Percentiles rank a stretch among this genome's conserved stretches.
These are phyloP conservation scores for Globisporangium radiosum DNA, from an alignment of 352 stramenopile genomes.

Conservation along the genomic window DNA sequence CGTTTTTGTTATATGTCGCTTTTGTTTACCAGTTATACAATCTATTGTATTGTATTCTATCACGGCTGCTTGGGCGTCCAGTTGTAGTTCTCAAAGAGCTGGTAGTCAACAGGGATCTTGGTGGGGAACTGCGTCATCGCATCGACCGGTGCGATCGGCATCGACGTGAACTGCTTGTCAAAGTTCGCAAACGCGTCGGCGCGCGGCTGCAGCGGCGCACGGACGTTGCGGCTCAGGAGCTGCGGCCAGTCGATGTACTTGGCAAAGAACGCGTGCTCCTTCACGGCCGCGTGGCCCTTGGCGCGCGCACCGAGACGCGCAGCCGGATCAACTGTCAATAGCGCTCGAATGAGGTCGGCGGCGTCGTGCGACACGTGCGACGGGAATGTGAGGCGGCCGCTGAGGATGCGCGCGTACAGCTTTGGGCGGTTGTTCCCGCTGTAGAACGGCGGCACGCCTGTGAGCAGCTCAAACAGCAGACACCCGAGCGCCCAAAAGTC, in stretches of 20 bases:
- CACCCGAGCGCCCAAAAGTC: slow-evolving; percentile 87
- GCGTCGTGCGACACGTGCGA: slow-evolving; percentile 42
- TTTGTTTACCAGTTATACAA: not conserved
- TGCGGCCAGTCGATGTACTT: slow-evolving; percentile 65
- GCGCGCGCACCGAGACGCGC: slow-evolving; percentile 49
- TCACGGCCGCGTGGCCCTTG: slow-evolving; percentile 38
- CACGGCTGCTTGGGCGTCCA: slow-evolving; percentile 45
- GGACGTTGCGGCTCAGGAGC: slow-evolving; percentile 32
- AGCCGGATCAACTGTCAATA: slow-evolving; percentile 46
- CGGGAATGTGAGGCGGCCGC: slow-evolving; percentile 39
- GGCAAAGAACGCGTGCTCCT: slow-evolving; percentile 57
- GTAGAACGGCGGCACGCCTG: slow-evolving; percentile 81
- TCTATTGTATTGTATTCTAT: not conserved
- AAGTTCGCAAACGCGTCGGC: slow-evolving; percentile 77
- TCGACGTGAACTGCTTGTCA: slow-evolving; percentile 81
- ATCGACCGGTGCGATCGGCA: slow-evolving; percentile 59
- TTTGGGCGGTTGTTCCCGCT: slow-evolving; percentile 50
- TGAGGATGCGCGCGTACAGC: slow-evolving; percentile 61
- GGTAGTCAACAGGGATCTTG: slow-evolving; percentile 74
- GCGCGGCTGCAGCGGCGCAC: slow-evolving; percentile 60
- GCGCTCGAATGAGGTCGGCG: slow-evolving; percentile 34
- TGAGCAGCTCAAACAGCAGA: slow-evolving; percentile 89
- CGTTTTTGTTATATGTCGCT: not conserved
- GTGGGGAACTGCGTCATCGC: slow-evolving; percentile 74
- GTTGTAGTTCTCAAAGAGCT: slow-evolving; percentile 85